Conservation (phyloP, 75 land plant genomes). For the Pinus albicaulis region DNA sequence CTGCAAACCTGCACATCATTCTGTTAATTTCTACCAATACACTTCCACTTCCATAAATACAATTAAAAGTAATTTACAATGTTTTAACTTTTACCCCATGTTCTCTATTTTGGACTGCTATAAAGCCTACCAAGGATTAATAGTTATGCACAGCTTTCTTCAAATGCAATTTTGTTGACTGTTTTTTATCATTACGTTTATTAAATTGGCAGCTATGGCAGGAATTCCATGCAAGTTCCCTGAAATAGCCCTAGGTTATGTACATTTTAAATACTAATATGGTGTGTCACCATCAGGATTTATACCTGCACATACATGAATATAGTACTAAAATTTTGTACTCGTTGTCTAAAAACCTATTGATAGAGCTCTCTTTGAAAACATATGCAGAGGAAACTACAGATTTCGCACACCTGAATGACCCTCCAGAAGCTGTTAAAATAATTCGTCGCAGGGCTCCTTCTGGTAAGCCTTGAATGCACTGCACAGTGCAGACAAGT, state of each 20-base stretch:
- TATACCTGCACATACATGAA: background rate
- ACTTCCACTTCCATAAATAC: background rate
- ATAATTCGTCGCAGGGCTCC: conserved; percentile 89
- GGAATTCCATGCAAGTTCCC: background rate
- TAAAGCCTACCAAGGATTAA: background rate
- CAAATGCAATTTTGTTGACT: too few relatives aligned
- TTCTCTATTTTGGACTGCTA: background rate
- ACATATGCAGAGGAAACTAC: background rate
- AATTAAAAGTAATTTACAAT: background rate
- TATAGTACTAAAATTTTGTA: background rate
- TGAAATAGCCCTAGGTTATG: background rate
- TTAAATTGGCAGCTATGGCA: background rate
- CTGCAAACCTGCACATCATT: too few relatives aligned
- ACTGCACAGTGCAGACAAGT: conserved; percentile 83
- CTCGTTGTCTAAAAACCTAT: background rate
- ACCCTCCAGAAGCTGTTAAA: conserved; percentile 98
- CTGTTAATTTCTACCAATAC: too few relatives aligned
- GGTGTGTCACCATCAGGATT: background rate
- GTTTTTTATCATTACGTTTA: background rate
- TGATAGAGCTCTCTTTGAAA: background rate
- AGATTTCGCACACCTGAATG: conserved; percentile 69
- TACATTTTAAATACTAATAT: background rate
- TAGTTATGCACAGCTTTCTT: too few relatives aligned
- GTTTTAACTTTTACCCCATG: background rate
- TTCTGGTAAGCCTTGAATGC: conserved; percentile 96